These are phyloP conservation scores for Colletotrichum orchidophilum DNA, from an alignment of 2,329 filamentous ascomycete species.

Conservation along the genomic window DNA sequence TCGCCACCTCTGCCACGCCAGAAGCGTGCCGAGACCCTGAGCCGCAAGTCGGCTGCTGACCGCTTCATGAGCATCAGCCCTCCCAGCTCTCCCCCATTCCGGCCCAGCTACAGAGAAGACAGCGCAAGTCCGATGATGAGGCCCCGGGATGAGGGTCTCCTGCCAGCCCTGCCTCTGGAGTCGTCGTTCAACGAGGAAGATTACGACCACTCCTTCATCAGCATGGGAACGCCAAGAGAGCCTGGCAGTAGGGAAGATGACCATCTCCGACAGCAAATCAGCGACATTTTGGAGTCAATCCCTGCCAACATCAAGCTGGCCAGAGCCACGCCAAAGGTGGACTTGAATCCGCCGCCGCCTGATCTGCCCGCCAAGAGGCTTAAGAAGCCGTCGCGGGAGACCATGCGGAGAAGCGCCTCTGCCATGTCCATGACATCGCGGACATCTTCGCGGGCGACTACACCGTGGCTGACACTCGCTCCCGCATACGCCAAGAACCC, in stretches of 20 bases:
- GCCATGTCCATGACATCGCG: slow-evolving; percentile 52
- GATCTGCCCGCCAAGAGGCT: slow-evolving; percentile 62
- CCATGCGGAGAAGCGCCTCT: slow-evolving; percentile 58
- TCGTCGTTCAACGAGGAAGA: slow-evolving; percentile 59
- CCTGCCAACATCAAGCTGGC: slow-evolving; percentile 82
- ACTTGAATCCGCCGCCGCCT: slow-evolving; percentile 68
- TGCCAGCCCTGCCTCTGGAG: slow-evolving; percentile 52
- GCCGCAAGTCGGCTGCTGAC: slow-evolving; percentile 5
- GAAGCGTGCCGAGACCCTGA: slow-evolving; percentile 22
- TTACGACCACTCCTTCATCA: slow-evolving; percentile 51
- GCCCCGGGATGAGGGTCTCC: slow-evolving; percentile 29
- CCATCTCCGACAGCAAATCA: slow-evolving; percentile 82
- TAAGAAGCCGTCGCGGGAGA: slow-evolving; percentile 53
- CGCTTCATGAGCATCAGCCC: slow-evolving; percentile 53
- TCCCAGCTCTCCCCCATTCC: slow-evolving; percentile 58
- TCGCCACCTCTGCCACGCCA: slow-evolving; percentile 53
- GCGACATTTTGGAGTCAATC: slow-evolving; percentile 79
- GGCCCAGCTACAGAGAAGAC: slow-evolving; percentile 12
- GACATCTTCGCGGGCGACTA: slow-evolving; percentile 61
- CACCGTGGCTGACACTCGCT: slow-evolving; percentile 75
- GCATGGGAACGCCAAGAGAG: slow-evolving; percentile 46
- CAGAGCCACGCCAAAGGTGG: slow-evolving; percentile 55
- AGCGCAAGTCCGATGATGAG: slow-evolving; percentile 26
- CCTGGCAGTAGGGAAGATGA: slow-evolving; percentile 63
- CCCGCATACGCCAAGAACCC: slow-evolving; percentile 63